Evolutionary conservation across 306 rosid species (phyloP).

Genomic region (Lathyrus sativus): DNA sequence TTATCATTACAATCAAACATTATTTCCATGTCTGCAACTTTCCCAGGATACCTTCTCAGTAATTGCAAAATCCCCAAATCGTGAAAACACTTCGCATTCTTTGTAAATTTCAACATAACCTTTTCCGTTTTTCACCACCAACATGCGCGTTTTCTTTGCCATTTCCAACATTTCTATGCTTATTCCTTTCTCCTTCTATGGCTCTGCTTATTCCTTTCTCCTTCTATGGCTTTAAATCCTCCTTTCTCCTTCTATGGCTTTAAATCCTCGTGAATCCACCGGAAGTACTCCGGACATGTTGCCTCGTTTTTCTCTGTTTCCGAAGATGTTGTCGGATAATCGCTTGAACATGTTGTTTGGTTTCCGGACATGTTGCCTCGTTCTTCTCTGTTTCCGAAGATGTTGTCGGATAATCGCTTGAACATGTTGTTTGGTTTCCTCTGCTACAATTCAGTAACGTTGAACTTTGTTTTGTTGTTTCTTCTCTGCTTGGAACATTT

Average conservation of each 20-base stretch:
- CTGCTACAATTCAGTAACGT: conserved; percentile 43
- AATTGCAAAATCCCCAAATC: conserved; percentile 72
- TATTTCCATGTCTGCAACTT: conserved; percentile 62
- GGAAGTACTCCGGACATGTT: conserved; percentile 75
- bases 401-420: conserved; percentile 38
- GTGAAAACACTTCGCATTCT: conserved; percentile 63
- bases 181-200: no score
- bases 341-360: no score
- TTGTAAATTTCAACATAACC: conserved; percentile 55
- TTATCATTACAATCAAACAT: conserved; percentile 70
- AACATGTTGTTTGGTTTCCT: conserved; percentile 41
- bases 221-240: conserved; percentile 64
- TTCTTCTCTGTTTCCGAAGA: background rate
- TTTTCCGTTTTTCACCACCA: conserved; percentile 60
- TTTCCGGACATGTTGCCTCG: no score
- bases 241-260: no score
- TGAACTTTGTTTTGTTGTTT: background rate
- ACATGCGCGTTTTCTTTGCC: conserved; percentile 54
- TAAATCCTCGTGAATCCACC: conserved; percentile 79
- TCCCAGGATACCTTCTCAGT: conserved; percentile 60
- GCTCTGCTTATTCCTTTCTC: conserved; percentile 51
- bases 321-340: no score
- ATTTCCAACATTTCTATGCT: conserved; percentile 59
- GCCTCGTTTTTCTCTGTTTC: no score
- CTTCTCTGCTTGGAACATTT: conserved; percentile 12